phyloP scores from a whole-genome alignment of 2,329 filamentous ascomycete species.

The Fusarium domesticum region DNA sequence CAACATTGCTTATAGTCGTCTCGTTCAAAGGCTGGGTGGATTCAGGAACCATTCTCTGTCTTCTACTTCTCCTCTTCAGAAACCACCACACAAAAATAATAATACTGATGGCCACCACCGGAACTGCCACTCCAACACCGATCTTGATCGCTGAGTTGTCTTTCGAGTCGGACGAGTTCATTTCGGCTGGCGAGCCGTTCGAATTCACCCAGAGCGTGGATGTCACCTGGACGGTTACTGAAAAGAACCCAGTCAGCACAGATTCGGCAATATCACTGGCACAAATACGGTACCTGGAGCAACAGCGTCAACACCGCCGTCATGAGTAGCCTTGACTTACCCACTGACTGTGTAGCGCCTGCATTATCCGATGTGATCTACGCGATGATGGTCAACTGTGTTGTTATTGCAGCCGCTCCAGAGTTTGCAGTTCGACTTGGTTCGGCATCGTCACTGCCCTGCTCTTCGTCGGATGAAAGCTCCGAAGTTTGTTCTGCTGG shows the following conservation, averaged over 20 bases:
- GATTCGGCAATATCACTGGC: neutral
- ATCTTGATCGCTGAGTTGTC: conserved; percentile 19
- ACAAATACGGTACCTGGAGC: conserved; percentile 28
- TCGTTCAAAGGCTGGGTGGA: conserved; percentile 13
- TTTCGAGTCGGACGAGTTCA: conserved; percentile 6
- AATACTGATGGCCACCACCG: conserved; percentile 11
- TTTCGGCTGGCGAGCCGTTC: conserved; percentile 17
- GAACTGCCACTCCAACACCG: conserved; percentile 19
- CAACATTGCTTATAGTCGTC: conserved; percentile 2
- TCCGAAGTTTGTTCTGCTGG: conserved; percentile 22
- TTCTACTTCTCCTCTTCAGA: conserved; percentile 13
- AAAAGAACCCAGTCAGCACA: conserved; percentile 4
- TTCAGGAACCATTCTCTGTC: neutral
- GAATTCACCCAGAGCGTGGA: conserved; percentile 23
- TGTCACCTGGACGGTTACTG: conserved; percentile 27
- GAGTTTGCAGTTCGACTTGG: conserved; percentile 23
- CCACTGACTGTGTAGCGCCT: conserved; percentile 20
- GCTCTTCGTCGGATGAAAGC: conserved; percentile 2
- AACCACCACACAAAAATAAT: conserved; percentile 15
- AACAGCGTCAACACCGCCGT: conserved; percentile 25
- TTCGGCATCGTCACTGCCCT: conserved; percentile 4
- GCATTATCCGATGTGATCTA: conserved; percentile 25
- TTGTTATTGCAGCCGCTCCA: conserved; percentile 17
- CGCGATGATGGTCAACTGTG: conserved; percentile 25
- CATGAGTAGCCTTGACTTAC: conserved; percentile 31